Conservation (phyloP, 179 eudicot genomes). For the Camellia oleifera region DNA sequence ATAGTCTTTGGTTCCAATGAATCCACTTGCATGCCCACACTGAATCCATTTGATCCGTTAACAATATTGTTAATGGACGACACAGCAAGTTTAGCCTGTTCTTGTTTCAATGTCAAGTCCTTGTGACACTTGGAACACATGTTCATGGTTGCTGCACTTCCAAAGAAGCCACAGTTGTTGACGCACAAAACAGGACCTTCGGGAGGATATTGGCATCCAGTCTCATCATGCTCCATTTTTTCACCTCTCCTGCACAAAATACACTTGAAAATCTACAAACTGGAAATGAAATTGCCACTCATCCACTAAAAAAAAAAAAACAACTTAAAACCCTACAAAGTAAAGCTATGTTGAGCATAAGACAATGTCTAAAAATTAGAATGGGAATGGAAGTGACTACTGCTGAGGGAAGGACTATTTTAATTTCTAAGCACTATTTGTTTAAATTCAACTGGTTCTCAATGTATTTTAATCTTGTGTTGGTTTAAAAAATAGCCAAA, state of each 20-base stretch:
- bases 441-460: no score
- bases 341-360: neutral
- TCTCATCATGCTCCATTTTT: constrained; percentile 66
- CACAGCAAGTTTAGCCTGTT: constrained; percentile 80
- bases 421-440: neutral
- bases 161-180: constrained; percentile 88
- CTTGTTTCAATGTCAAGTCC: constrained; percentile 55
- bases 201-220: constrained; percentile 69
- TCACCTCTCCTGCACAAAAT: constrained; percentile 14
- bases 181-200: constrained; percentile 68
- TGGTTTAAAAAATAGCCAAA: no score
- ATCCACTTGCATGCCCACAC: constrained; percentile 30
- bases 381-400: neutral
- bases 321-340: neutral
- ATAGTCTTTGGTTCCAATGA: constrained; percentile 31
- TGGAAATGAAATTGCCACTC: neutral
- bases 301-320: neutral
- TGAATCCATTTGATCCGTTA: constrained; percentile 52
- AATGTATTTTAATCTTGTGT: no score
- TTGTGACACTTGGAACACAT: constrained; percentile 92
- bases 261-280: neutral
- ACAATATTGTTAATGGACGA: constrained; percentile 67
- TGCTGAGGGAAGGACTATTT: neutral
- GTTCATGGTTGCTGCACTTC: constrained; percentile 67
- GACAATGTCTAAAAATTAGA: neutral